Evolutionary conservation across 2,329 filamentous ascomycete species (phyloP), one percentile per base, ranked within the genome.

Genomic region (Colletotrichum karsti): DNA sequence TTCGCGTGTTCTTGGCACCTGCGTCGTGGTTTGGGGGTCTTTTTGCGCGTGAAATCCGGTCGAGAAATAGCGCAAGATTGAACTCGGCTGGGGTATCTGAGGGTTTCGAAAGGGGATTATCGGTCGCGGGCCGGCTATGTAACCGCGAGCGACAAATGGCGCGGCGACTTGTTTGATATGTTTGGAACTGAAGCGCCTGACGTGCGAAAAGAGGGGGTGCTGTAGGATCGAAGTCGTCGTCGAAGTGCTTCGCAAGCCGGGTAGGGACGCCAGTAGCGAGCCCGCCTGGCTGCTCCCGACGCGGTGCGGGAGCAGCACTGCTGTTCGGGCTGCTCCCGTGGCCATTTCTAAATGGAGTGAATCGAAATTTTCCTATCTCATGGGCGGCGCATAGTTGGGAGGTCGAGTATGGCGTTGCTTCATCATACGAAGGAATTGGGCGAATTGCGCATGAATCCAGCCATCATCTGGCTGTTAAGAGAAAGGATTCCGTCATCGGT

Each of bases 281-380:
- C 41, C 58, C 30, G 33, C 50, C 26, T 66, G 28, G 42, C 77
- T 75, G 75, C 74, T 73, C 70, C 78, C 77, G 72, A 78, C 79
- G 76, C 82, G 79, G 74, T 80, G 81, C 70, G 84, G 83, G 78
- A 84, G 80, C 80, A 86, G 79, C 78, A 75, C 73, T 70, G 80
- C 79, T 74, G 82, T 82, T 73, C 83, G 84, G 74, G 84, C 79
- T 75, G 80, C 80, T 77, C 82, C 83, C 79, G 82, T 80, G 77
- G 63, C 63, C 66, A 69, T 69, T 44, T 46, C 51, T 22, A 39
- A 67, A 68, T 37, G 64, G 60, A 58, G 8, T 55, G 15, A 26
- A 54, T 51, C 28, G 26, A 33, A n/a, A 8, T 41, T 48, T 33
- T 39, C 26, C 35, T 69, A 69, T 66, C 62, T 69, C 63, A 66